phyloP scores from a whole-genome alignment of 768 basidiomycete species.

The Arthromyces matolae region DNA sequence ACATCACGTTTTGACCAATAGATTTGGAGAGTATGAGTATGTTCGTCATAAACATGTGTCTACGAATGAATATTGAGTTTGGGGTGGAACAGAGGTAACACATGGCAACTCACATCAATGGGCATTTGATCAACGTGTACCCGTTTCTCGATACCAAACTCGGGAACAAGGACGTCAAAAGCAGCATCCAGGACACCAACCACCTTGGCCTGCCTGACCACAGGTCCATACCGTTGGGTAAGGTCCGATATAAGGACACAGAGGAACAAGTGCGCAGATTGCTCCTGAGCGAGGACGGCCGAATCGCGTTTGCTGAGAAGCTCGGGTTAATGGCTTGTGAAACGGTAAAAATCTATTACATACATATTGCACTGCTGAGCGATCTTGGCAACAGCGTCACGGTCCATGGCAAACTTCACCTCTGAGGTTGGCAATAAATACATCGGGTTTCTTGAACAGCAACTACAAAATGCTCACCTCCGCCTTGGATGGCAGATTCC shows the following conservation, averaged over 20 bases:
- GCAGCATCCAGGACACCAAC: constrained; percentile 96
- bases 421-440: constrained; percentile 43
- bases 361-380: constrained; percentile 98
- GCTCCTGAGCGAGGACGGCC: constrained; percentile 89
- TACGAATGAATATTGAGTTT: constrained; percentile 30
- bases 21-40: constrained; percentile 85
- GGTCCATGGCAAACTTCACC: constrained; percentile 93
- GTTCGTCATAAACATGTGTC: constrained; percentile 97
- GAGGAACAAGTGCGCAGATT: constrained; percentile 92
- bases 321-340: no score
- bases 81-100: not conserved
- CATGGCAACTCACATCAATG: constrained; percentile 78
- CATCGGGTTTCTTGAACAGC: not conserved
- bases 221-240: constrained; percentile 92
- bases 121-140: constrained; percentile 99
- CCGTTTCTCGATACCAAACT: constrained; percentile 98
- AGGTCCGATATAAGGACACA: constrained; percentile 93
- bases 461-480: constrained; percentile 38
- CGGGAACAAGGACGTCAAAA: constrained; percentile 93
- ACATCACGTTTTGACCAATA: constrained; percentile 97
- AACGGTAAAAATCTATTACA: no score
- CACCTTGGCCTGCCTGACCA: constrained; percentile 92
- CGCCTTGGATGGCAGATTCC: constrained; percentile 78
- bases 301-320: constrained; percentile 89
- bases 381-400: constrained; percentile 95